Conservation (phyloP, 2,329 filamentous ascomycete species). For the Xylaria arbuscula region DNA sequence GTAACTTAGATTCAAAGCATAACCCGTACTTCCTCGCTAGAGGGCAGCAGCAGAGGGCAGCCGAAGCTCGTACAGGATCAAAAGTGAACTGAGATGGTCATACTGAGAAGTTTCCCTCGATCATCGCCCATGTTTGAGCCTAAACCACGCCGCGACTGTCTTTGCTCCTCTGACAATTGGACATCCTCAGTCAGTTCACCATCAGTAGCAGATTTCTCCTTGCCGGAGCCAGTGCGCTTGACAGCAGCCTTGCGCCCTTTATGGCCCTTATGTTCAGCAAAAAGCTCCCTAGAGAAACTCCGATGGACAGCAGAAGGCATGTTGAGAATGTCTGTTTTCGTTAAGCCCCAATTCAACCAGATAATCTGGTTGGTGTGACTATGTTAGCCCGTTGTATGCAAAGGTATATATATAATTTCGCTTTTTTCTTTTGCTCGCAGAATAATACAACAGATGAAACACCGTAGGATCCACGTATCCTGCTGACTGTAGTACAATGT, state of each 20-base stretch:
- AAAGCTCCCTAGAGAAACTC: conserved; percentile 58
- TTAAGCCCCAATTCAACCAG: conserved; percentile 62
- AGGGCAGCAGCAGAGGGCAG: neutral
- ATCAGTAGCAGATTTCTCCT: no score
- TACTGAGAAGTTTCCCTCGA: conserved; percentile 57
- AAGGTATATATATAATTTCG: neutral
- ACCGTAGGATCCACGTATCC: no score
- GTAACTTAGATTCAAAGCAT: neutral
- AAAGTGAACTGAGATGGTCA: neutral
- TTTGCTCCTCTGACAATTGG: conserved; percentile 18
- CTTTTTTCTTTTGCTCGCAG: neutral
- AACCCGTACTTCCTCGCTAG: neutral
- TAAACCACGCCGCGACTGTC: conserved; percentile 50
- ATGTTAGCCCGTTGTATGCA: conserved; percentile 1
- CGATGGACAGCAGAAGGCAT: conserved; percentile 63
- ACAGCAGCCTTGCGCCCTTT: neutral
- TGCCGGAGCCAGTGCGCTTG: no score
- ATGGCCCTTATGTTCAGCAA: conserved; percentile 41
- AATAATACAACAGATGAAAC: no score
- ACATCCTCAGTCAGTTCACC: no score
- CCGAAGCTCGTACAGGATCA: neutral
- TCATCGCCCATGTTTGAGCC: conserved; percentile 60
- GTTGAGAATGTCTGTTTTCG: conserved; percentile 59
- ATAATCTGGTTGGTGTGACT: conserved; percentile 39
- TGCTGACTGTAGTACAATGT: no score